Evolutionary conservation across 345 rosid species (phyloP).

Genomic region (Syzygium grande): DNA sequence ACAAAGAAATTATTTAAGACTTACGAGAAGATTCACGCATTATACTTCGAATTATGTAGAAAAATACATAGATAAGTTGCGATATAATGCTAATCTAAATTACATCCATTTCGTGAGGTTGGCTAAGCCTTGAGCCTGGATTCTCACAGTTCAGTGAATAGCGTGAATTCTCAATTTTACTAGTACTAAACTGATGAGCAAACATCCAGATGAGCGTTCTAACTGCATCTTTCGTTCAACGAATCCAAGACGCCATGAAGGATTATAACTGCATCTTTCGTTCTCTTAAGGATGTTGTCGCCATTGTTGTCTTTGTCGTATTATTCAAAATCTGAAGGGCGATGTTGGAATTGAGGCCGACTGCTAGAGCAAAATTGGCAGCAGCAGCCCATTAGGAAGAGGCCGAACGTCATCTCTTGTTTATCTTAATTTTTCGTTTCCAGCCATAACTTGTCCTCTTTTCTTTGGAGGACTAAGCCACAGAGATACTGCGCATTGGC

Average conservation of each 20-base stretch:
- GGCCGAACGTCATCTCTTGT: slow-evolving; percentile 31
- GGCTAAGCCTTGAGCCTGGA: too few relatives aligned
- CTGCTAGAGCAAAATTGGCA: slow-evolving; percentile 56
- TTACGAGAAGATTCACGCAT: too few relatives aligned
- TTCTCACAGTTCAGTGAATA: too few relatives aligned
- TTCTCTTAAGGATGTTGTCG: slow-evolving; percentile 50
- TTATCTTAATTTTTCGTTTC: background rate
- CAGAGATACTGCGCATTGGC: slow-evolving; percentile 65
- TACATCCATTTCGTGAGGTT: too few relatives aligned
- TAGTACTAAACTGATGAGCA: too few relatives aligned
- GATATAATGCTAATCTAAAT: too few relatives aligned
- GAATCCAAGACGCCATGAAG: too few relatives aligned
- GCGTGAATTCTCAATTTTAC: too few relatives aligned
- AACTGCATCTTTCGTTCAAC: slow-evolving; percentile 24
- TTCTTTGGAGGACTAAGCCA: slow-evolving; percentile 35
- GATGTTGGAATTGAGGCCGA: slow-evolving; percentile 58
- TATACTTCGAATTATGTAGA: too few relatives aligned
- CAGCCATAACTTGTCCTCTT: slow-evolving; percentile 8
- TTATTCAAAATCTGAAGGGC: slow-evolving; percentile 48
- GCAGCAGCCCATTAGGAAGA: slow-evolving; percentile 87
- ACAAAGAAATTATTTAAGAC: too few relatives aligned
- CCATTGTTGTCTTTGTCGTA: slow-evolving; percentile 47
- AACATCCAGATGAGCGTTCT: slow-evolving; percentile 33
- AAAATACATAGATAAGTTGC: too few relatives aligned
- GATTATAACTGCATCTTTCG: slow-evolving; percentile 22